These are phyloP conservation scores for Rhododendron molle DNA, from an alignment of 148 eudicot genomes.

Conservation along the genomic window DNA sequence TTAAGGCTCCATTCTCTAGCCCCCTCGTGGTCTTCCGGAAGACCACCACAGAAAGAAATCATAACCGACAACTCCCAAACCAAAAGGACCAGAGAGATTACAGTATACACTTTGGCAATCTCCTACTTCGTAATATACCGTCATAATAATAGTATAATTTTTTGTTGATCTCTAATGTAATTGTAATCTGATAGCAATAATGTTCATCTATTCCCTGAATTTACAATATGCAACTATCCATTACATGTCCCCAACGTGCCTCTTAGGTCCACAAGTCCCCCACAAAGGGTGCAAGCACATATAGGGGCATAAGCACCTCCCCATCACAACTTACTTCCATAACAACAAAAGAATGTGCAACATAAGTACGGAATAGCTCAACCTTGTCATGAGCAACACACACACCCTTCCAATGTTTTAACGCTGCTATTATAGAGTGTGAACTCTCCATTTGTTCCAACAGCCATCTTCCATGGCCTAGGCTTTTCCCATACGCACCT, in stretches of 20 bases:
- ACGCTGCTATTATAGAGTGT: background rate
- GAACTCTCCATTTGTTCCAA: background rate
- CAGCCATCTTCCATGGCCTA: background rate
- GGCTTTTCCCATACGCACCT: background rate
- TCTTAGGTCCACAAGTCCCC: background rate
- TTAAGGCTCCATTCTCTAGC: background rate
- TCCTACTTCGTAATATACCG: background rate
- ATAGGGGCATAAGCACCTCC: background rate
- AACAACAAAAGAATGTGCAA: background rate
- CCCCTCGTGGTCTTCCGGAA: background rate
- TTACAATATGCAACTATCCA: background rate
- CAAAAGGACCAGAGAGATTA: background rate
- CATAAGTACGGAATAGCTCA: background rate
- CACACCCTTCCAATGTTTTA: background rate
- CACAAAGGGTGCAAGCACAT: background rate
- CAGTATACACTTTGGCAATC: background rate
- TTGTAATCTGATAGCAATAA: background rate
- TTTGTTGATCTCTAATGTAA: background rate
- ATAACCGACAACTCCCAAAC: background rate
- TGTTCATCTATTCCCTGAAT: background rate
- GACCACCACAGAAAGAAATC: background rate
- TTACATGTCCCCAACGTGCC: background rate
- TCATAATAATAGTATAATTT: background rate
- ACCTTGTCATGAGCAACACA: background rate
- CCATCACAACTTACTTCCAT: background rate